phyloP scores from a whole-genome alignment of 1,284 basidiomycete species.

The Pseudozyma tsukubaensis region DNA sequence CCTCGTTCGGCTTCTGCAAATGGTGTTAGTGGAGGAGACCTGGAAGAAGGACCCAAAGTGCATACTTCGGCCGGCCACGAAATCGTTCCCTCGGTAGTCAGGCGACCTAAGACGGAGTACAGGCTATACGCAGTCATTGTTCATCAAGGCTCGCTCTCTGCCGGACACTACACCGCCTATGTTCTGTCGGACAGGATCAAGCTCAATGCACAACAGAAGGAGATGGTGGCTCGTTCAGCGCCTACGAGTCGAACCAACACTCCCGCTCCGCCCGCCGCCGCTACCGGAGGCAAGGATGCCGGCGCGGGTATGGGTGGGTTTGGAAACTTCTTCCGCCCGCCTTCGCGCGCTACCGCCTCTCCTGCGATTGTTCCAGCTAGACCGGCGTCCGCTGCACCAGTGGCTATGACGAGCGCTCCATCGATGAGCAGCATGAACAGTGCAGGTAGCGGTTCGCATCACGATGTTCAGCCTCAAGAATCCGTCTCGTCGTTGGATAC shows the following conservation, averaged over 20 bases:
- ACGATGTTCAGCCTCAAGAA: conserved; percentile 31
- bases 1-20: background rate
- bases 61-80: conserved; percentile 23
- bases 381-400: conserved; percentile 37
- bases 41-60: conserved; percentile 44
- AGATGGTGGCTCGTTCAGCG: conserved; percentile 45
- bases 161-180: conserved; percentile 63
- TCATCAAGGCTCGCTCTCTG: conserved; percentile 71
- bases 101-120: conserved; percentile 58
- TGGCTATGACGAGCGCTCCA: conserved; percentile 13
- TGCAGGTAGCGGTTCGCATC: conserved; percentile 16
- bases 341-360: conserved; percentile 25
- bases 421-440: conserved; percentile 24
- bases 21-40: conserved; percentile 21
- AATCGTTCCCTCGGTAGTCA: conserved; percentile 38
- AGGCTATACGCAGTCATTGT: conserved; percentile 79
- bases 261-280: conserved; percentile 22
- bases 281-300: background rate
- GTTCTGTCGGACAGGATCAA: conserved; percentile 56
- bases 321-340: conserved; percentile 30
- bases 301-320: conserved; percentile 9
- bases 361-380: conserved; percentile 29
- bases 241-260: conserved; percentile 41
- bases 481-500: conserved; percentile 42
- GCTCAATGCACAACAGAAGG: conserved; percentile 34